These are phyloP conservation scores for Hamiltosporidium magnivora DNA, from an alignment of 371 early-diverging fungal species.

Conservation along the genomic window DNA sequence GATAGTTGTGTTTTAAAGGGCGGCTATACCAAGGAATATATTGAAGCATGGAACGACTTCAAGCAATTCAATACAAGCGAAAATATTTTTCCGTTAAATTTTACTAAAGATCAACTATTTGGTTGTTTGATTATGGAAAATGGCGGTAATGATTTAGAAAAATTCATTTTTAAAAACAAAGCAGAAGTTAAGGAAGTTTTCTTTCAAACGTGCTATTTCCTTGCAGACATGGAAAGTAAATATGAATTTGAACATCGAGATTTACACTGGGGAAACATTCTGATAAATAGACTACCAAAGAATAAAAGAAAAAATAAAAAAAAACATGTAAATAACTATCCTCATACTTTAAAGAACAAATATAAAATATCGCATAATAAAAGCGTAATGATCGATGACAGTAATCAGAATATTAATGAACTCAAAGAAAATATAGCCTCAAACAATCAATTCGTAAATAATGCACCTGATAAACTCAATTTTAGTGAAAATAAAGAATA, in stretches of 20 bases:
- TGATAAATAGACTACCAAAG: slow-evolving; percentile 10
- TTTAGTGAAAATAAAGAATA: not conserved
- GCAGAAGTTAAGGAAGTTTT: slow-evolving; percentile 6
- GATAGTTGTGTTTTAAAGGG: slow-evolving; percentile 27
- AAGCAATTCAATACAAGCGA: not conserved
- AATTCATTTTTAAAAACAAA: slow-evolving; percentile 28
- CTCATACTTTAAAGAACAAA: no score
- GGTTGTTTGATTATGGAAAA: slow-evolving; percentile 44
- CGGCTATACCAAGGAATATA: slow-evolving; percentile 17
- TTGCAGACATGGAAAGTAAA: slow-evolving; percentile 29
- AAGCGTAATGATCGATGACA: no score
- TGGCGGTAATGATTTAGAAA: slow-evolving; percentile 38
- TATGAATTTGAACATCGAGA: slow-evolving; percentile 52
- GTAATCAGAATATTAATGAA: not conserved
- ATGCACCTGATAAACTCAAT: not conserved
- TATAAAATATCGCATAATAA: no score
- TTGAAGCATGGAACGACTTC: slow-evolving; percentile 6
- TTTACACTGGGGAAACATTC: slow-evolving; percentile 54
- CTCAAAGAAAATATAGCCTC: not conserved
- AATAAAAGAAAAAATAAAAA: no score
- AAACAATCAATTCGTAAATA: not conserved
- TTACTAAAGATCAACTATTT: slow-evolving; percentile 3
- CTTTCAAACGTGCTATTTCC: slow-evolving; percentile 4
- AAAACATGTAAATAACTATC: no score
- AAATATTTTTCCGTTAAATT: not conserved